Evolutionary conservation across 768 basidiomycete species (phyloP).

Genomic region (Panaeolus cyanescens): DNA sequence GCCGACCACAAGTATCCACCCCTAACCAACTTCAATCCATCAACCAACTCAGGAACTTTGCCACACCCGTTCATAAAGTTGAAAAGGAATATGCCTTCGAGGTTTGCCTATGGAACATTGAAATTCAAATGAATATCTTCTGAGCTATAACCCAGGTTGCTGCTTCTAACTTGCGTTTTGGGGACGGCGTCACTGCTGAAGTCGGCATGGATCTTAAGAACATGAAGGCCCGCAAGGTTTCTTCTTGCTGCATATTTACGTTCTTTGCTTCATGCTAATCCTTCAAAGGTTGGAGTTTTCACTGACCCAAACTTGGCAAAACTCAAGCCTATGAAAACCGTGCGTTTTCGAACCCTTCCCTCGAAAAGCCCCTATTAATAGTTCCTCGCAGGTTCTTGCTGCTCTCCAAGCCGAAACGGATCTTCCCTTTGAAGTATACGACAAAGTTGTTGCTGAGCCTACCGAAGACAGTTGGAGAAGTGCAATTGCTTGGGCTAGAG

Average conservation of each 20-base stretch:
- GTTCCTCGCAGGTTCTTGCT: slow-evolving; percentile 59
- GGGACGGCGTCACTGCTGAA: slow-evolving; percentile 86
- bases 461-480: slow-evolving; percentile 88
- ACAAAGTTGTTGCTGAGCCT: slow-evolving; percentile 84
- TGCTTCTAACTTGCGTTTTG: slow-evolving; percentile 86
- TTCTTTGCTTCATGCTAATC: slow-evolving; percentile 6
- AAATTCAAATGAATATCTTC: background rate
- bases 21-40: slow-evolving; percentile 48
- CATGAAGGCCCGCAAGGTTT: slow-evolving; percentile 85
- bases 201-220: slow-evolving; percentile 95
- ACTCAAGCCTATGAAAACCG: slow-evolving; percentile 80
- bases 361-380: background rate
- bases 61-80: slow-evolving; percentile 70
- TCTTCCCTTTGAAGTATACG: slow-evolving; percentile 81
- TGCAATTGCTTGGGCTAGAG: slow-evolving; percentile 86
- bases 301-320: slow-evolving; percentile 87
- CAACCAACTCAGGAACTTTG: slow-evolving; percentile 69
- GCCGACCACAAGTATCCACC: slow-evolving; percentile 44
- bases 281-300: slow-evolving; percentile 83
- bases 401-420: slow-evolving; percentile 78
- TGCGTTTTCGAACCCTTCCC: slow-evolving; percentile 34
- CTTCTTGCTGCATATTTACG: background rate
- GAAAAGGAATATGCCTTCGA: slow-evolving; percentile 95
- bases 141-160: slow-evolving; percentile 55
- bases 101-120: slow-evolving; percentile 34